Evolutionary conservation across 108 stramenopile species (phyloP), one percentile per base, ranked within the genome.

Genomic region (Cylindrotheca fusiformis): DNA sequence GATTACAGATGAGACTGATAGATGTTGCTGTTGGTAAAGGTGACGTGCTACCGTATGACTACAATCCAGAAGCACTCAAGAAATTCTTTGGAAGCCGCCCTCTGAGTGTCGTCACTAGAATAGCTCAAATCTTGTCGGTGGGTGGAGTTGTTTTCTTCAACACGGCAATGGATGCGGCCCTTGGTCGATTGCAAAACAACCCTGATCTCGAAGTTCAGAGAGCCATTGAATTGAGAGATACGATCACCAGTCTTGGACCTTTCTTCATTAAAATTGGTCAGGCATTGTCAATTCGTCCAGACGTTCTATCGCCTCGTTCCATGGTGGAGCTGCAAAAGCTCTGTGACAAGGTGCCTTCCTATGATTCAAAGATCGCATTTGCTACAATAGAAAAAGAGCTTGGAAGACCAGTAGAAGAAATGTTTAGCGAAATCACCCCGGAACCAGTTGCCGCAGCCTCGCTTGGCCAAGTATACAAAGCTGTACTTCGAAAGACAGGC

Each of bases 281-380:
- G 77, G 95, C 95, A 1, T 77, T 97, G 20, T 78, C 75, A 29
- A 96, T 97, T 60, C 87, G 97, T 18, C 97, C 97, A 6, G 97
- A 97, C 65, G 74, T 97, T 46, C 61, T 97, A 19, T 71, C 76
- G 20, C 95, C 97, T 4, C 73, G 90, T 3, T 80, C 82, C 48
- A 96, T 97, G 97, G 94, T 97, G 26, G 97, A 97, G 65, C 69
- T 97, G 45, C 67, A 97, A 67, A 90, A 93, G 58, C 71, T 97
- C 1, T 97, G 97, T 64, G 97, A 97, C 64, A 96, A 96, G 76
- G 97, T 98, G 0, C 97, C 97, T 1, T 79, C 75, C 41, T 97
- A 77, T 59, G 86, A 89, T 65, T 76, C 75, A 8, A 75, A 80
- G 50, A 77, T 95, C 48, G 97, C 97, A 5, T 91, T 92, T 71